A percentile compares a stretch with the other conserved stretches of the same genome.
phyloP scores from a whole-genome alignment of 202 grass and related monocot genomes.

The Zizania palustris region DNA sequence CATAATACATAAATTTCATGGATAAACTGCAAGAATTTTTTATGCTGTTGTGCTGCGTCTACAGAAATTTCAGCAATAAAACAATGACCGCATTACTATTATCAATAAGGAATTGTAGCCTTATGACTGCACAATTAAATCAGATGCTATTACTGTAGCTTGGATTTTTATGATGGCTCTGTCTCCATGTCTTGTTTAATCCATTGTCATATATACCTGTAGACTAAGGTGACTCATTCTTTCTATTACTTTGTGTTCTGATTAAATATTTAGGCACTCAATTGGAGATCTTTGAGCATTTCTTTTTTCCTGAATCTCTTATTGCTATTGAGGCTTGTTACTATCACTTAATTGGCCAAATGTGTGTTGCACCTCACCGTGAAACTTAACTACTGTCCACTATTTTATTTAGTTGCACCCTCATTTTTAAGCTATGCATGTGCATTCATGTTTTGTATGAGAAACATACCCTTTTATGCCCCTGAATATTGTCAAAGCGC shows the following conservation, averaged over 20 bases:
- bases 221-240: background rate
- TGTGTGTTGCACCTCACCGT: background rate
- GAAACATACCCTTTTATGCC: background rate
- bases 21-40: no score
- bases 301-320: background rate
- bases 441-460: background rate
- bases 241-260: background rate
- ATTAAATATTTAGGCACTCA: background rate
- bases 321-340: slow-evolving; percentile 23
- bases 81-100: background rate
- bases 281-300: background rate
- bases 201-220: background rate
- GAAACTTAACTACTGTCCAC: background rate
- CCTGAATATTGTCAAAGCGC: background rate
- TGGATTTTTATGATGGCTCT: background rate
- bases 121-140: background rate
- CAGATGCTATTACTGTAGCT: background rate
- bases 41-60: background rate
- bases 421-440: background rate
- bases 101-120: background rate
- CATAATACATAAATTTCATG: background rate
- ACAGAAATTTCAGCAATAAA: background rate
- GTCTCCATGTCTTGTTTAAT: no score
- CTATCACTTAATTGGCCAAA: slow-evolving; percentile 12
- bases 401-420: slow-evolving; percentile 2